Conservation (phyloP, 208 protist species). For the Tritrichomonas musculus region DNA sequence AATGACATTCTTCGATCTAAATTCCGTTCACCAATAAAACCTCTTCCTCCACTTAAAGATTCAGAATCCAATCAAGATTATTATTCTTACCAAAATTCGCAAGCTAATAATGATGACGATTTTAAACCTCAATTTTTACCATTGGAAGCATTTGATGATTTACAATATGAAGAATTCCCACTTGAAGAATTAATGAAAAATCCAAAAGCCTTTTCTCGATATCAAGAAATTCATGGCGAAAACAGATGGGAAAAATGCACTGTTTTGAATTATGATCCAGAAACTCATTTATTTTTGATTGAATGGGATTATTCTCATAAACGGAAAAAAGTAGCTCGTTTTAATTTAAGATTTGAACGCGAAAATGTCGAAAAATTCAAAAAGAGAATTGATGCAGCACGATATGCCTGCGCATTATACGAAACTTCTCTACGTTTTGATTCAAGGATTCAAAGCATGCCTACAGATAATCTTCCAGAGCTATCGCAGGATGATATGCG, state of each 20-base stretch:
- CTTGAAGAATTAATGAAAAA: slow-evolving; percentile 2
- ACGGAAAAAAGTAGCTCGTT: neutral
- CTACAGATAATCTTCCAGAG: neutral
- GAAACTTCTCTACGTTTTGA: neutral
- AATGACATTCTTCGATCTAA: slow-evolving; percentile 8
- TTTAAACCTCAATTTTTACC: neutral
- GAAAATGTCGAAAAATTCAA: neutral
- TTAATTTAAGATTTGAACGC: neutral
- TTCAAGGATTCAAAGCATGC: neutral
- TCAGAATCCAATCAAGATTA: neutral
- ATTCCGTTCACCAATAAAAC: neutral
- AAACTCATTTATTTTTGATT: slow-evolving; percentile 13
- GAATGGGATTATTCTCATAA: neutral
- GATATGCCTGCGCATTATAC: neutral
- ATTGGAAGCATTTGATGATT: neutral
- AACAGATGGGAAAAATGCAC: neutral
- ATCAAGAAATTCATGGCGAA: neutral
- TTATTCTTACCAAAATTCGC: neutral
- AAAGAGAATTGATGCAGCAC: neutral
- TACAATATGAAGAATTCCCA: neutral
- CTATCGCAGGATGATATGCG: neutral
- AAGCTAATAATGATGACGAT: neutral
- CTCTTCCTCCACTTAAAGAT: neutral
- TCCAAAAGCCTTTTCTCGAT: neutral
- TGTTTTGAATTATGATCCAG: neutral